These are phyloP conservation scores for Pseudopithomyces maydicus DNA, from an alignment of 2,329 filamentous ascomycete species.

Conservation along the genomic window DNA sequence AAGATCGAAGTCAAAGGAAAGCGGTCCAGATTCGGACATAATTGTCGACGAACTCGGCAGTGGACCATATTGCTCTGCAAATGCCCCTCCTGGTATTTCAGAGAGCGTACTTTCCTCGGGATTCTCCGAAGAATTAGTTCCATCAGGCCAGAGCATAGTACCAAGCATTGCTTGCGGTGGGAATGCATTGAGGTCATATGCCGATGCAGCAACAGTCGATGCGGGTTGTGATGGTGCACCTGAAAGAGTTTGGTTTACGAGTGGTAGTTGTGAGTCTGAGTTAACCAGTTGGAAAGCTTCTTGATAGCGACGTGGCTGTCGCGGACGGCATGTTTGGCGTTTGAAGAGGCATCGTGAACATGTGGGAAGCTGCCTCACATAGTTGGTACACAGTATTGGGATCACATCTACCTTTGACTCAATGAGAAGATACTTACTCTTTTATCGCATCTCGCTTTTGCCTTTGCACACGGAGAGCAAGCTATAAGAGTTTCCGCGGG, in stretches of 20 bases:
- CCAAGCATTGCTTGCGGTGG: neutral
- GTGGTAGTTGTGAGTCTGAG: neutral
- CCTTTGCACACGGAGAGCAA: slow-evolving; percentile 9
- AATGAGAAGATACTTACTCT: neutral
- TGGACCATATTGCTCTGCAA: neutral
- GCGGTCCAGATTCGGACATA: neutral
- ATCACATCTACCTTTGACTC: neutral
- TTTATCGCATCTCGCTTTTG: slow-evolving; percentile 12
- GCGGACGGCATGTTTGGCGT: slow-evolving; percentile 4
- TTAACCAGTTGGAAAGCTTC: neutral
- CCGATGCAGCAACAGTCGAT: neutral
- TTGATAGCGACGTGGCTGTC: slow-evolving; percentile 6
- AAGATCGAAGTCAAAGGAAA: neutral
- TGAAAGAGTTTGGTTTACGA: too few relatives aligned
- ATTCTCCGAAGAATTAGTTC: neutral
- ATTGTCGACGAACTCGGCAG: neutral
- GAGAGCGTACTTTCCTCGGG: neutral
- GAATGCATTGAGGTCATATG: neutral
- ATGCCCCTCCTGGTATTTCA: neutral
- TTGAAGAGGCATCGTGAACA: slow-evolving; percentile 12
- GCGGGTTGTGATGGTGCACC: neutral
- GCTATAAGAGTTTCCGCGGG: slow-evolving; percentile 8
- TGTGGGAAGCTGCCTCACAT: slow-evolving; percentile 3
- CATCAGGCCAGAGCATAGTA: neutral
- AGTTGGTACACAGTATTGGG: neutral